Percentiles rank a stretch among this genome's conserved stretches.
Evolutionary conservation across 2,329 filamentous ascomycete species (phyloP).

Genomic region (Tolypocladium guangdongense): DNA sequence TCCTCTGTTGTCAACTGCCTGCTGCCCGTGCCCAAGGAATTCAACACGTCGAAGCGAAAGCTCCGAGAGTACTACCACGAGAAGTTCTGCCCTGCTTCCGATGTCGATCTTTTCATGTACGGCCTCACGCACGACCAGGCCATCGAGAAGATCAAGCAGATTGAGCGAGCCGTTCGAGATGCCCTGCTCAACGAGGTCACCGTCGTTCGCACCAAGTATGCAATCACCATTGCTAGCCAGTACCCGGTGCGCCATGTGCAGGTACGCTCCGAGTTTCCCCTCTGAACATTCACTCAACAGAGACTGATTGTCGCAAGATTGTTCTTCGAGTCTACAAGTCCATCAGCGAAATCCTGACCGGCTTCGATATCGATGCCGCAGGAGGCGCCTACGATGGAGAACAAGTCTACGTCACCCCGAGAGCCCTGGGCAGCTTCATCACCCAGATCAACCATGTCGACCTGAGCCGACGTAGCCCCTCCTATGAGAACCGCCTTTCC

Average conservation of each 20-base stretch:
- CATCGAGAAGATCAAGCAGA: conserved; percentile 72
- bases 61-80: conserved; percentile 71
- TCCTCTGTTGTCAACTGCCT: conserved; percentile 73
- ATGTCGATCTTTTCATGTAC: conserved; percentile 80
- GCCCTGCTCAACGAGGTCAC: conserved; percentile 75
- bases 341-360: conserved; percentile 72
- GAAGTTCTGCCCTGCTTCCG: conserved; percentile 69
- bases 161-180: conserved; percentile 65
- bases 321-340: conserved; percentile 79
- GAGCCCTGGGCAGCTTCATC: conserved; percentile 67
- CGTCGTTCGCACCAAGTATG: conserved; percentile 75
- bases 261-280: conserved; percentile 17
- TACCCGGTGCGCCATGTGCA: conserved; percentile 75
- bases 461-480: conserved; percentile 67
- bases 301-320: conserved; percentile 39
- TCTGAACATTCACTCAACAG: too few species aligned
- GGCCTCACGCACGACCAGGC: conserved; percentile 67
- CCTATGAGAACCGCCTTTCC: conserved; percentile 76
- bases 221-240: conserved; percentile 74
- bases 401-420: conserved; percentile 68
- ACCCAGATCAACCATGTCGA: conserved; percentile 77
- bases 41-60: conserved; percentile 49
- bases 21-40: conserved; percentile 55
- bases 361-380: conserved; percentile 80
- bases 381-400: conserved; percentile 71